phyloP scores from a whole-genome alignment of 78 protist species.

The Parvularia atlantis region DNA sequence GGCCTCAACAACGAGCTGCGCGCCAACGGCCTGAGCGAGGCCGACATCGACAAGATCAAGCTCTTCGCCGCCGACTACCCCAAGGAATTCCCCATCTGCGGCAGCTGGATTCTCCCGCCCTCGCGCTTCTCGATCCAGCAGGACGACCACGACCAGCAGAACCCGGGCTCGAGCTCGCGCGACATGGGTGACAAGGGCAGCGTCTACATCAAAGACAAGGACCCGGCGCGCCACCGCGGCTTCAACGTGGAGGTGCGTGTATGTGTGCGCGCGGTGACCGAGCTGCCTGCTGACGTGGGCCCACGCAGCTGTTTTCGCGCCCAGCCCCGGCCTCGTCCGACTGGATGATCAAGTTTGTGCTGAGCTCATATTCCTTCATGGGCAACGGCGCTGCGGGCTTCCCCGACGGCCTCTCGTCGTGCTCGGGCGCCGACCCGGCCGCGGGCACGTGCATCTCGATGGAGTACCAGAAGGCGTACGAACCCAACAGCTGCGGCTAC shows the following conservation, averaged over 20 bases:
- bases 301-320: not conserved
- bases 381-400: constrained; percentile 13
- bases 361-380: constrained; percentile 15
- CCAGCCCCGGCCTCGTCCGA: not conserved
- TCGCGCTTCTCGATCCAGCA: constrained; percentile 25
- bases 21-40: constrained; percentile 23
- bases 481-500: too few species aligned
- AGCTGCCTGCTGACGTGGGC: not conserved
- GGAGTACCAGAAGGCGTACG: constrained; percentile 23
- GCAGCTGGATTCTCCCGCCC: not conserved
- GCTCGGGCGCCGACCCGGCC: constrained; percentile 7
- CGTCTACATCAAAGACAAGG: constrained; percentile 21
- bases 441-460: constrained; percentile 11
- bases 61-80: constrained; percentile 61
- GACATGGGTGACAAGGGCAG: constrained; percentile 47
- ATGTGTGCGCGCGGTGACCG: constrained; percentile 27
- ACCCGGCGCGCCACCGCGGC: constrained; percentile 29
- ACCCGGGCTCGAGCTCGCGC: constrained; percentile 35
- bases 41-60: constrained; percentile 49
- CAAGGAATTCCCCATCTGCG: constrained; percentile 20
- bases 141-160: constrained; percentile 53
- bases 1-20: constrained; percentile 7
- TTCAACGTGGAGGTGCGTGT: constrained; percentile 43
- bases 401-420: constrained; percentile 51
- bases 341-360: constrained; percentile 10